These are phyloP conservation scores for Ophiostoma quercus DNA, from an alignment of 2,329 filamentous ascomycete genomes.

Conservation along the genomic window DNA sequence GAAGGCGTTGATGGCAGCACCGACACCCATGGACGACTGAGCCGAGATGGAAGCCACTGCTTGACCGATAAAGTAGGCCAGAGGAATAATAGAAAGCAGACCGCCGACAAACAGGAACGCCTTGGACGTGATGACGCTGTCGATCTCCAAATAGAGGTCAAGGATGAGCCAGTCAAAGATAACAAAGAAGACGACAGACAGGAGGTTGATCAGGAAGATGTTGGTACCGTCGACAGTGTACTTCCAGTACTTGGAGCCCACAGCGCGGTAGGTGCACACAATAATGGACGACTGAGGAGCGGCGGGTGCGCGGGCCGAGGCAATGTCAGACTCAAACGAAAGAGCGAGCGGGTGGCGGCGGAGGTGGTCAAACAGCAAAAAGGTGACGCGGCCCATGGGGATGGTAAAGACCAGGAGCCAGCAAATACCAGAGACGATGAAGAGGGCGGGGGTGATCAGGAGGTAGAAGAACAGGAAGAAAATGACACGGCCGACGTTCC, in stretches of 20 bases:
- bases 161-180: constrained; percentile 90
- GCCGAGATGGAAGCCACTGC: constrained; percentile 97
- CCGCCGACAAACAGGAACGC: constrained; percentile 81
- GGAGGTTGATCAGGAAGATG: constrained; percentile 96
- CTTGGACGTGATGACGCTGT: constrained; percentile 71
- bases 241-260: constrained; percentile 96
- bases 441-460: constrained; percentile 77
- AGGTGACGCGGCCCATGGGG: constrained; percentile 93
- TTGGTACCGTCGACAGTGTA: constrained; percentile 98
- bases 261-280: constrained; percentile 93
- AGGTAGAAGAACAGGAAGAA: constrained; percentile 98
- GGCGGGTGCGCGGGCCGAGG: constrained; percentile 64
- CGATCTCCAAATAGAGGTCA: constrained; percentile 59
- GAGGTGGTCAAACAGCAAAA: constrained; percentile 84
- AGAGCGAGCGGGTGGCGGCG: constrained; percentile 87
- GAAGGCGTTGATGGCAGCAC: constrained; percentile 94
- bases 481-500: constrained; percentile 88
- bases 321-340: constrained; percentile 83
- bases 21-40: constrained; percentile 96
- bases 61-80: constrained; percentile 98
- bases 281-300: constrained; percentile 78
- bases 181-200: constrained; percentile 87
- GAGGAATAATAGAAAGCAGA: constrained; percentile 85
- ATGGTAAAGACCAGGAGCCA: constrained; percentile 98
- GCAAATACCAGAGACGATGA: constrained; percentile 80